Percentiles rank a stretch among this genome's conserved stretches.
These are phyloP conservation scores for Cornus controversa DNA, from an alignment of 148 eudicot genomes.

Conservation along the genomic window DNA sequence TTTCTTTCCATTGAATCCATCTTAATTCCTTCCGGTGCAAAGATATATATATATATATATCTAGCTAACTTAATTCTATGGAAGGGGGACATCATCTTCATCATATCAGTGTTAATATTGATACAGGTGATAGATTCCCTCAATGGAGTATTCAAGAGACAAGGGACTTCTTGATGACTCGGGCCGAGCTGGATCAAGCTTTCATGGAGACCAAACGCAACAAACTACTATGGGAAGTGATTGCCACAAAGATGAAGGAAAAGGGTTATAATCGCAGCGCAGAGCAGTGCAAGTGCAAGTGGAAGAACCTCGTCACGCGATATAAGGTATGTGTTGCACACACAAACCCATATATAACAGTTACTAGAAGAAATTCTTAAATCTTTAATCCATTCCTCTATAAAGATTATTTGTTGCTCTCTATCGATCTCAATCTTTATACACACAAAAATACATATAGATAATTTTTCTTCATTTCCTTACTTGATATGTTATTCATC, in stretches of 20 bases:
- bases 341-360: too few relatives aligned
- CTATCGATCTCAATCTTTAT: too few relatives aligned
- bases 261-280: conserved; percentile 77
- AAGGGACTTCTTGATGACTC: conserved; percentile 60
- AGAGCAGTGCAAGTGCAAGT: conserved; percentile 97
- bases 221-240: conserved; percentile 80
- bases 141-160: conserved; percentile 95
- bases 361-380: neutral
- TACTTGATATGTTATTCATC: neutral
- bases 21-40: neutral
- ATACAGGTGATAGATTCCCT: conserved; percentile 71
- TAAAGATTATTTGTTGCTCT: neutral
- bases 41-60: neutral
- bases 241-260: conserved; percentile 62
- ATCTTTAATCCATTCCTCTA: neutral
- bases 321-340: conserved; percentile 74
- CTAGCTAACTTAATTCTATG: too few relatives aligned
- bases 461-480: neutral
- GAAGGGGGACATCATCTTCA: conserved; percentile 37
- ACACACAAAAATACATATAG: neutral
- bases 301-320: conserved; percentile 91
- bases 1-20: neutral
- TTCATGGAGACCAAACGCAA: conserved; percentile 93
- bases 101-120: conserved; percentile 26
- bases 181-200: conserved; percentile 70